Base-by-base conservation (phyloP, 495 filamentous ascomycete species). In the Pseudevernia furfuracea region DNA sequence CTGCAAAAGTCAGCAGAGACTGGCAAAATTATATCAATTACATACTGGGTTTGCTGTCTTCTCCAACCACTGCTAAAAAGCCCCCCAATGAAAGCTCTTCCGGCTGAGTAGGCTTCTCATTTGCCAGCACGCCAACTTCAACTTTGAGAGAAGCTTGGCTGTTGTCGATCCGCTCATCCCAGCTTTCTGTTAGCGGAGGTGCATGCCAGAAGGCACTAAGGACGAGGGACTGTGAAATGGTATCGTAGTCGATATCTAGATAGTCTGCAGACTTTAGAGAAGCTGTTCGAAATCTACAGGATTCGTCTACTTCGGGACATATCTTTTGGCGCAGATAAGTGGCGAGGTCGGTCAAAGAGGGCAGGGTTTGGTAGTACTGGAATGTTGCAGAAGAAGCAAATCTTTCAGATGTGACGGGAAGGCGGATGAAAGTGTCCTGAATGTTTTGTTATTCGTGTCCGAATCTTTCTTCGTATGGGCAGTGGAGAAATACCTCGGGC, bases 51-150 rank as follows among this genome's bases (percentile, higher is more conserved):
- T 85, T 83, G 55, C 80, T 77, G 69, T 92, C 86, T 70, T 89
- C 80, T 55, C 90, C 91, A 1, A 97, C 76, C 14, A 93, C 89
- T 6, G 86, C 87, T 59, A 97, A 77, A 48, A 89, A 81, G 9
- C 94, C 94, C 10, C 86, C 87, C 55, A 97, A 79, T 48, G 87
- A 85, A 12, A 96, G 73, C 65, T 93, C 88, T 72, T 90, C 84
- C 0, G 81, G 72, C 63, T 90, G 87, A 14, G 75, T 75, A 30
- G 87, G 81, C 41, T 76, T 77, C 68, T 94, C 89, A 11, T 79
- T 75, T 10, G 81, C 83, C 53, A 98, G 74, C n/a, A 97, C 80
- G 21, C 94, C 94, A 34, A 97, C 80, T 72, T 98, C 94, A 12
- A 91, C 80, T 44, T 80, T 76, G 30, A 78, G 76, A 2, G 70